Base-by-base conservation (phyloP, 768 basidiomycete species). In the Trametopsis cervina region DNA sequence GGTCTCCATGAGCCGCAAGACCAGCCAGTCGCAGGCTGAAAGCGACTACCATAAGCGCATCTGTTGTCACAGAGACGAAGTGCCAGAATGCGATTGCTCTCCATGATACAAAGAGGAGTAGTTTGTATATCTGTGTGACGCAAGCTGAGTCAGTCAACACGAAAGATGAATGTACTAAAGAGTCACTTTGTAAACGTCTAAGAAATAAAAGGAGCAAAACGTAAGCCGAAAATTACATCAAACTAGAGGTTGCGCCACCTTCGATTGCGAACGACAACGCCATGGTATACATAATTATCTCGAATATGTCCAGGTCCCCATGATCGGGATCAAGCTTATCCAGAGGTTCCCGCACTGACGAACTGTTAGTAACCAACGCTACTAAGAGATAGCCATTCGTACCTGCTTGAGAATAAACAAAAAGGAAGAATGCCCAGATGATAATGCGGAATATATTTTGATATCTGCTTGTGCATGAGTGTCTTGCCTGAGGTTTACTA, bases 321-420 rank as follows among this genome's bases (percentile, higher is more conserved):
- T 71, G 72, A 9, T 67, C 61, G 11, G 80, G 74, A 53, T 83
- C 76, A 22, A 90, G 60, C 41, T 77, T 77, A 56, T 92, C 81
- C 21, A 90, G 63, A 2, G 90, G 92, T 56, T 89, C 83, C 40
- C 75, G 79, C 13, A 92, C 89, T 86, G 42, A 7, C 7, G 9
- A 33, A 15, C 15, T 7, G 29, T 15, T 42, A 36, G 26, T 45
- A 42, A 5, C 26, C n/a, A 36, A 35, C 6, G 12, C 7, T 29
- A n/a, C 18, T 25, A 27, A 22, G 42, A 7, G 18, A 29, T 40
- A 24, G 13, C 39, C 9, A 13, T 12, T 57, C 74, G 48, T 37
- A 86, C 88, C 89, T 41, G 89, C 88, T 69, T 85, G 85, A 2
- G 89, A 91, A 61, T 92, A 94, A 2, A 81, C 77, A 17, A 76